Base-by-base conservation (phyloP, 441 rosid genomes). In the Pelargonium cotyledonis region DNA sequence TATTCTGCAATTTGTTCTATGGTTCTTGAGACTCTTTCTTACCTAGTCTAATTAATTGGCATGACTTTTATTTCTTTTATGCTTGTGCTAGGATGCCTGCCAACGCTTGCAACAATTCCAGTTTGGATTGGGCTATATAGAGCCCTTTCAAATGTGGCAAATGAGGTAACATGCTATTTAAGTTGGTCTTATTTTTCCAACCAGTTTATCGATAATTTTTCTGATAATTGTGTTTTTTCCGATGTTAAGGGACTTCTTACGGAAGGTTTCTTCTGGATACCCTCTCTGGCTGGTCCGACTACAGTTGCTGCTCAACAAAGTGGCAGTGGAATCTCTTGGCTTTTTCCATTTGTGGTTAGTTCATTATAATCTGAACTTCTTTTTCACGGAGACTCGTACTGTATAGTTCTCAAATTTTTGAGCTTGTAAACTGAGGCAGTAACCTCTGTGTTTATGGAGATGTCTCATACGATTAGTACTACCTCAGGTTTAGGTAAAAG, bases 251-350 rank as follows among this genome's bases (percentile, higher is more conserved):
- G 97, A 43, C 97, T 94, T 70, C 93, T 94, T 55, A 83, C 96
- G 6, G 98, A 94, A 87, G 97, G 98, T 66, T 94, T 94, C 83
- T 91, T 94, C 78, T 91, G 97, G 97, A 94, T 94, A 84, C 98
- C 97, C 72, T 87, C 98, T 57, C 81, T 94, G 18, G 85, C 98
- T 70, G 97, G 98, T 75, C 97, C 98, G 65, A 94, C 97, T 19
- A 86, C 97, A 43, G 77, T 87, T 72, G 96, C 95, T 68, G 85
- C 93, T 63, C 86, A 92, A 75, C 98, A 88, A 75, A 88, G 61
- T 67, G 96, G 95, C 72, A 83, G 93, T 72, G 95, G 95, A 72
- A 81, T 86, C 76, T 91, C 97, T 46, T 94, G 98, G 98, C 82
- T 94, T 70, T 94, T 94, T 73, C 97, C 96, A 51, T 91, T 94